A percentile compares a stretch with the other conserved stretches of the same genome.
phyloP scores from a whole-genome alignment of 139 green algal genomes.

The Auxenochlorella pyrenoidosa region DNA sequence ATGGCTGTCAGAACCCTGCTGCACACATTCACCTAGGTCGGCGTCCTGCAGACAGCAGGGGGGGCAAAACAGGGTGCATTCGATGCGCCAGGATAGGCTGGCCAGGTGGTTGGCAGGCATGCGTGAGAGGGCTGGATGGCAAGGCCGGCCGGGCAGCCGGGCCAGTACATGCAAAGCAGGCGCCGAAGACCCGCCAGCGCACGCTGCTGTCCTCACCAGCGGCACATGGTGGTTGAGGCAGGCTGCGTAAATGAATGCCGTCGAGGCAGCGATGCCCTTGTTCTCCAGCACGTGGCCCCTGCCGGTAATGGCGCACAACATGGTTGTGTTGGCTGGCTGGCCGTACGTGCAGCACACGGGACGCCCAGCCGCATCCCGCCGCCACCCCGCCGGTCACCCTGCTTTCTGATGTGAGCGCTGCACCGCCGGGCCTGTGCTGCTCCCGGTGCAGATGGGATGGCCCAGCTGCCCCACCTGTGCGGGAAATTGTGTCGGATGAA shows the following conservation, averaged over 20 bases:
- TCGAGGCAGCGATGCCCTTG: constrained; percentile 8
- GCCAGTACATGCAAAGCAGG: background rate
- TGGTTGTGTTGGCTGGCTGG: background rate
- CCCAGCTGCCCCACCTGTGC: background rate
- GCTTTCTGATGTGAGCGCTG: too few relatives aligned
- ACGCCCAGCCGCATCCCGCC: background rate
- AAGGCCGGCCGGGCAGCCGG: background rate
- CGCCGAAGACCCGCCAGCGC: background rate
- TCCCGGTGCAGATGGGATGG: too few relatives aligned
- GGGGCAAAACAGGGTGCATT: too few relatives aligned
- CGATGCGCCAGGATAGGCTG: background rate
- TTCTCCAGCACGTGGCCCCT: constrained; percentile 6
- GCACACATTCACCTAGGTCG: background rate
- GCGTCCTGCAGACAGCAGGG: background rate
- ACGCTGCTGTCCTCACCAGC: background rate
- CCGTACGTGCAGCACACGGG: background rate
- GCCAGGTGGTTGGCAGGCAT: background rate
- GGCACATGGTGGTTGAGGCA: background rate
- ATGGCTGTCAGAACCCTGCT: too few relatives aligned
- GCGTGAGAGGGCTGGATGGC: background rate
- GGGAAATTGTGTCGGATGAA: constrained; percentile 7
- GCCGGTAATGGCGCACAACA: background rate
- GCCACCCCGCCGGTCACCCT: too few relatives aligned
- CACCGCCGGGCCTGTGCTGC: too few relatives aligned
- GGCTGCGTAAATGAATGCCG: background rate